Conservation (phyloP, 768 basidiomycete species). For the Mycena maculata region DNA sequence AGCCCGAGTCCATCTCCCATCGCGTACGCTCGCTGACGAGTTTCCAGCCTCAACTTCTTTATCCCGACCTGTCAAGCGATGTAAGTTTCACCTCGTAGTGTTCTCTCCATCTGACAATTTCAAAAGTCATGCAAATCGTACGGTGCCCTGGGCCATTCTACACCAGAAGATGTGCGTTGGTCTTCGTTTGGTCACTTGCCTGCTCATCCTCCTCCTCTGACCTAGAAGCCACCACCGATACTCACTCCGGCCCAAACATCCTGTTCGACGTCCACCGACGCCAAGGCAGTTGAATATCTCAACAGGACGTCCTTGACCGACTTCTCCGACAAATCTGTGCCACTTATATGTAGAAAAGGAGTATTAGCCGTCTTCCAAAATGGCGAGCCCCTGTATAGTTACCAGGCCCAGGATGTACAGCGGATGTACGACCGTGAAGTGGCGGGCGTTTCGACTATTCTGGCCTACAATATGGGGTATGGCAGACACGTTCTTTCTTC, state of each 20-base stretch:
- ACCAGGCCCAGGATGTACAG: constrained; percentile 9
- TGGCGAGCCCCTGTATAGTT: neutral
- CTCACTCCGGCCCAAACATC: neutral
- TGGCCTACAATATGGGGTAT: constrained; percentile 22
- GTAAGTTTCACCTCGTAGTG: neutral
- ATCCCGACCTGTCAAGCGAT: neutral
- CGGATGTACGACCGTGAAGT: constrained; percentile 8
- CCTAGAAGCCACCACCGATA: no score
- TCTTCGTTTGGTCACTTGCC: neutral
- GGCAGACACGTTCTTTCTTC: neutral
- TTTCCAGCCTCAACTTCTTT: neutral
- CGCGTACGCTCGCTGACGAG: no score
- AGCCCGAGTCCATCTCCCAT: no score
- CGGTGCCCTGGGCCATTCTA: neutral
- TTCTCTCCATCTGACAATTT: neutral
- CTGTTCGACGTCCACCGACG: neutral
- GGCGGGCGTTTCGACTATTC: neutral
- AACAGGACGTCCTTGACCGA: constrained; percentile 1
- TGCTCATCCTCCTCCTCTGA: no score
- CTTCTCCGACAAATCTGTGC: neutral
- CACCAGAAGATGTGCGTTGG: no score
- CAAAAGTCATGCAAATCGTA: neutral
- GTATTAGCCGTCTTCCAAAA: neutral
- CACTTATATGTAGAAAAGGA: constrained; percentile 3
- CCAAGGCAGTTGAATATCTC: neutral